Percentiles rank a stretch among this genome's conserved stretches.
These are phyloP conservation scores for Pseudocercospora vitis DNA, from an alignment of 2,329 filamentous ascomycete species.

Conservation along the genomic window DNA sequence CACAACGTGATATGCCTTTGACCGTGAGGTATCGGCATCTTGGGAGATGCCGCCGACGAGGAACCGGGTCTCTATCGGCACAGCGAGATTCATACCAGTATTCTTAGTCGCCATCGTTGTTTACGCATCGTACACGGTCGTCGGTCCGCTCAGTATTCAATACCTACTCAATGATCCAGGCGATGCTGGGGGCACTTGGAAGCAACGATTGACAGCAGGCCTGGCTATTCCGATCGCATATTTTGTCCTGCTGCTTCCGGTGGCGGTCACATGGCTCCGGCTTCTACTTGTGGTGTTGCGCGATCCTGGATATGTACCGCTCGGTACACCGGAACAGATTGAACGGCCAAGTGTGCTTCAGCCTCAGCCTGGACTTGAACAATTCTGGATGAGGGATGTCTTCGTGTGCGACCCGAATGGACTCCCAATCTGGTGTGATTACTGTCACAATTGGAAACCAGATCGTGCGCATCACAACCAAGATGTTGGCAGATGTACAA, in stretches of 20 bases:
- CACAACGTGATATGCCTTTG: background rate
- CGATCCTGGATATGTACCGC: constrained; percentile 72
- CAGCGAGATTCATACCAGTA: constrained; percentile 33
- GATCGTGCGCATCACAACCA: constrained; percentile 86
- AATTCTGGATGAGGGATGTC: constrained; percentile 77
- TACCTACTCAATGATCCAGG: constrained; percentile 62
- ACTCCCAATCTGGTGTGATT: constrained; percentile 80
- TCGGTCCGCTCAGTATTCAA: constrained; percentile 57
- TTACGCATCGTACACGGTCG: constrained; percentile 35
- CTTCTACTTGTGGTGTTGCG: constrained; percentile 66
- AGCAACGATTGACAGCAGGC: constrained; percentile 54
- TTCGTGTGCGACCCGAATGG: constrained; percentile 84
- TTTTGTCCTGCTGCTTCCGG: constrained; percentile 67
- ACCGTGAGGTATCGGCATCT: constrained; percentile 2
- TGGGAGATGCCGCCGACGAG: constrained; percentile 1
- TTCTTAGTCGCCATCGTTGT: constrained; percentile 33
- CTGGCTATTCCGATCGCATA: constrained; percentile 71
- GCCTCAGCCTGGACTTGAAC: constrained; percentile 66
- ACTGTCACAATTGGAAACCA: constrained; percentile 82
- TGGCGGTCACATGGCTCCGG: constrained; percentile 68
- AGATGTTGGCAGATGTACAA: constrained; percentile 76
- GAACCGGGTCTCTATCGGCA: constrained; percentile 27
- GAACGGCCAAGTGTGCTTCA: constrained; percentile 25
- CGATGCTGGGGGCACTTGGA: background rate
- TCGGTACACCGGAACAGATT: constrained; percentile 46